Conservation (phyloP, 176 grass and related monocot genomes). For the bread wheat (Triticum aestivum) region IWGSC_CS_RefSeq_v2.1 NC_057803.1:533082386-533082885, state of each 20-base stretch:
- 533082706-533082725: neutral
- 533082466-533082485: neutral
- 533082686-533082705: slow-evolving; percentile 20
- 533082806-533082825: slow-evolving; percentile 58
- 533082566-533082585: neutral
- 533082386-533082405: slow-evolving; percentile 3
- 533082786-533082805: slow-evolving; percentile 66
- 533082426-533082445: neutral
- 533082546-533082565: neutral
- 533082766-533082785: slow-evolving; percentile 61
- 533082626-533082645: neutral
- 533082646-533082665: slow-evolving; percentile 7
- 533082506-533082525: slow-evolving; percentile 7
- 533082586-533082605: slow-evolving; percentile 5
- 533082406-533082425: slow-evolving; percentile 1
- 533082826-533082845: slow-evolving; percentile 26
- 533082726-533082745: slow-evolving; percentile 25
- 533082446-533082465: neutral
- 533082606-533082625: neutral
- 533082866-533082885: neutral
- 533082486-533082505: neutral
- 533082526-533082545: neutral
- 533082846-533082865: slow-evolving; percentile 13
- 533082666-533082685: slow-evolving; percentile 6
- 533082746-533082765: slow-evolving; percentile 57